Percentiles rank a stretch among this genome's conserved stretches.
phyloP scores from a whole-genome alignment of 768 basidiomycete genomes.

The Lentinus brumalis region DNA sequence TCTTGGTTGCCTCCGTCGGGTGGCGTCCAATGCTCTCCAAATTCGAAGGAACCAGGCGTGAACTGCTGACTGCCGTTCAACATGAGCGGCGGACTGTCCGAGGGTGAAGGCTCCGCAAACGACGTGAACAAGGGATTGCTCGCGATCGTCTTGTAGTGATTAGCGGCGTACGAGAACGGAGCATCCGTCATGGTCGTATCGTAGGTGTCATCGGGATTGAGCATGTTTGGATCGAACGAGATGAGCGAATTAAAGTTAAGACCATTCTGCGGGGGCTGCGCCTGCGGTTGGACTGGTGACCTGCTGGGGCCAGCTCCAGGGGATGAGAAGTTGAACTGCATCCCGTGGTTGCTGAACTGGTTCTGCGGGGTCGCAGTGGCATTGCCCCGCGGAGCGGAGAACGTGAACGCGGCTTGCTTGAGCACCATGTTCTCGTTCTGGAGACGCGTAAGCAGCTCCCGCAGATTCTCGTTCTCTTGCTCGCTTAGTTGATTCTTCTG shows the following conservation, averaged over 20 bases:
- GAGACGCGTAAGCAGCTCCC: constrained; percentile 79
- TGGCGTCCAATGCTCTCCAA: constrained; percentile 31
- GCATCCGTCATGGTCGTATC: constrained; percentile 56
- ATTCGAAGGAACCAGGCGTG: constrained; percentile 22
- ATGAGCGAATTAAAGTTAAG: constrained; percentile 60
- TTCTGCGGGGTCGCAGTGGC: constrained; percentile 23
- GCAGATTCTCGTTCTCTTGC: constrained; percentile 86
- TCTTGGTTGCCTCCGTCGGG: constrained; percentile 34
- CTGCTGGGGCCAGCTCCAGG: constrained; percentile 29
- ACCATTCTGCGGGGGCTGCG: constrained; percentile 14
- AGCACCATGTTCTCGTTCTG: constrained; percentile 86
- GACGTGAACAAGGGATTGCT: constrained; percentile 86
- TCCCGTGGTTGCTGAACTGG: constrained; percentile 17
- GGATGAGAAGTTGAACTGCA: constrained; percentile 29
- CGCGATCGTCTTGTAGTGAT: constrained; percentile 78
- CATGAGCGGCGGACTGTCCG: constrained; percentile 24
- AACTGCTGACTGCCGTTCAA: constrained; percentile 15
- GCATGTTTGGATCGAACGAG: constrained; percentile 68
- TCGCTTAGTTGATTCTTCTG: constrained; percentile 72
- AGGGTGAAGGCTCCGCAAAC: constrained; percentile 50
- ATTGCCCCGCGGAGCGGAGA: constrained; percentile 60
- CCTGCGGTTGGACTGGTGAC: constrained; percentile 19
- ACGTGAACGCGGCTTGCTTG: constrained; percentile 83
- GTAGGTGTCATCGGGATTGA: constrained; percentile 66
- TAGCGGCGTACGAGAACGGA: constrained; percentile 48